These are phyloP conservation scores for Berberis thunbergii DNA, from an alignment of 164 flowering plant genomes.

Conservation along the genomic window DNA sequence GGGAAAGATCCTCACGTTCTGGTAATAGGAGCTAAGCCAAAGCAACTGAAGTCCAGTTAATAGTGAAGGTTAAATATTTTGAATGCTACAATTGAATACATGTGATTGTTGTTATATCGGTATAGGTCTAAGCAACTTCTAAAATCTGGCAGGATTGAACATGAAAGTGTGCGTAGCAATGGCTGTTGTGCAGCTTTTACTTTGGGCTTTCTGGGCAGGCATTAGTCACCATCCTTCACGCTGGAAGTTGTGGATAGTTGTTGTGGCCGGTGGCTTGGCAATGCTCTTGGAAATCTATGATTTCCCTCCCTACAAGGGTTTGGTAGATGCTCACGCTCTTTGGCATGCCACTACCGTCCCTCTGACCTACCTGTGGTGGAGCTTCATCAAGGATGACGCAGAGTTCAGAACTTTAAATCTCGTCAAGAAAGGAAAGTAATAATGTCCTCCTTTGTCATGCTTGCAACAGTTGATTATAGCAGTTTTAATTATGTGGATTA, in stretches of 20 bases:
- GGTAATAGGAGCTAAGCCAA: too few relatives aligned
- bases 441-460: too few relatives aligned
- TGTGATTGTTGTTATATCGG: too few relatives aligned
- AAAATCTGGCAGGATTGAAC: constrained; percentile 54
- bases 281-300: constrained; percentile 62
- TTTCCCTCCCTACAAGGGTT: constrained; percentile 74
- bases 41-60: too few relatives aligned
- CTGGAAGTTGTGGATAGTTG: constrained; percentile 73
- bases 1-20: too few relatives aligned
- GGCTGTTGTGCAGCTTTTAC: constrained; percentile 49
- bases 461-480: too few relatives aligned
- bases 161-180: constrained; percentile 56
- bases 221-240: constrained; percentile 60
- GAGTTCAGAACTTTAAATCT: constrained; percentile 52
- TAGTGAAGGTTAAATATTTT: too few relatives aligned
- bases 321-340: constrained; percentile 76
- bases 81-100: too few relatives aligned
- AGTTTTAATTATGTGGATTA: too few relatives aligned
- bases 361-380: constrained; percentile 81
- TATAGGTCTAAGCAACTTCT: background rate
- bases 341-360: constrained; percentile 71
- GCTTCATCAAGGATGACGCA: constrained; percentile 73
- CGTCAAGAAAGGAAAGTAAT: constrained; percentile 56
- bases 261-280: constrained; percentile 51
- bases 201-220: constrained; percentile 82